A percentile compares a stretch with the other conserved stretches of the same genome.
These are phyloP conservation scores for Silene coronaria DNA, from an alignment of 179 eudicot genomes.

Conservation along the genomic window DNA sequence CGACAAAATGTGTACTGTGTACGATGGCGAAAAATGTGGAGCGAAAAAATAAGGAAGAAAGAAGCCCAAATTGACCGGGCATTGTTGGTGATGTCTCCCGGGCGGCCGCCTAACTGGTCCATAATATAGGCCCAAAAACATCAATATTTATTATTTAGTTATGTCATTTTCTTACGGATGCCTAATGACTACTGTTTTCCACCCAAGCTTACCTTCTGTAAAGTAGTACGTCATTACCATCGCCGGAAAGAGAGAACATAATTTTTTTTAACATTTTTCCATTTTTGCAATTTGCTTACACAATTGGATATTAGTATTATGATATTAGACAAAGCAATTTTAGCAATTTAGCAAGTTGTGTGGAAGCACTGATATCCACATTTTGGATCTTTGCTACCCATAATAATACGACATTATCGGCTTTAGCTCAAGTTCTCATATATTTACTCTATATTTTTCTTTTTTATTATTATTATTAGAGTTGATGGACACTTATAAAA, in stretches of 20 bases:
- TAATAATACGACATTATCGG: no score
- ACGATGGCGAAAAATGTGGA: not conserved
- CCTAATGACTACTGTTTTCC: not conserved
- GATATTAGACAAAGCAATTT: not conserved
- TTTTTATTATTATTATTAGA: no score
- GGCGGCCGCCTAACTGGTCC: not conserved
- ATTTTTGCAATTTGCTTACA: not conserved
- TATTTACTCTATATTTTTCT: no score
- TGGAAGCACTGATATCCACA: no score
- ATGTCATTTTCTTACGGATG: slow-evolving; percentile 5
- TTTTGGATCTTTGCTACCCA: no score
- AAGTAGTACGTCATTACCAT: not conserved
- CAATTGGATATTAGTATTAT: not conserved
- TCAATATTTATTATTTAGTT: not conserved
- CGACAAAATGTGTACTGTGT: not conserved
- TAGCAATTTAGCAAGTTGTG: not conserved
- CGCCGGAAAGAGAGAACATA: not conserved
- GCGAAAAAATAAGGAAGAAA: not conserved
- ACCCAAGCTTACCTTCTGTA: slow-evolving; percentile 2
- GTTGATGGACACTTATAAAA: no score
- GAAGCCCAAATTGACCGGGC: slow-evolving; percentile 1
- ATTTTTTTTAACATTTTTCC: no score
- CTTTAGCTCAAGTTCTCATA: no score
- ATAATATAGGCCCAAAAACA: not conserved
- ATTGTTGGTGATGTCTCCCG: slow-evolving; percentile 1